These are phyloP conservation scores for Dactylellina parvicollis DNA, from an alignment of 2,329 filamentous ascomycete species.

Conservation along the genomic window DNA sequence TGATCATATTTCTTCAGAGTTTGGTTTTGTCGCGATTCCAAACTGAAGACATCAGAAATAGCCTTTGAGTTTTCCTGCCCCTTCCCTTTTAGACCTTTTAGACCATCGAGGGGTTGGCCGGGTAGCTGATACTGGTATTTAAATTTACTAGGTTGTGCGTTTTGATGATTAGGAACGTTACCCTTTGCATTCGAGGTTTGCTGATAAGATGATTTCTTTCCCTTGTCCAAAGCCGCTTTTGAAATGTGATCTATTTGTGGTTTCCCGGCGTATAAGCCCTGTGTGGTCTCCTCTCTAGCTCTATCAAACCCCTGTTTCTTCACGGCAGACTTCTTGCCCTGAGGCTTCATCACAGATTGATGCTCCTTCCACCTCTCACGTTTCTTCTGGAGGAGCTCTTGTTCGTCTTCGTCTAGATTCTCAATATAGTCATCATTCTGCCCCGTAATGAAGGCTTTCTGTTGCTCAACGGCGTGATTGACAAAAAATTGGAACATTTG, in stretches of 20 bases:
- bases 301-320: background rate
- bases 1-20: background rate
- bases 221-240: background rate
- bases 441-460: conserved; percentile 11
- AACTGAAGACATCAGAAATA: background rate
- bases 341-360: background rate
- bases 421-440: conserved; percentile 2
- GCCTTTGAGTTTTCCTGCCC: too few relatives aligned
- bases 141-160: too few relatives aligned
- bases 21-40: background rate
- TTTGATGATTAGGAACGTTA: too few relatives aligned
- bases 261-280: background rate
- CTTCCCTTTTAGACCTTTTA: too few relatives aligned
- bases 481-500: conserved; percentile 16
- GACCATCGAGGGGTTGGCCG: too few relatives aligned
- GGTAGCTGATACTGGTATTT: too few relatives aligned
- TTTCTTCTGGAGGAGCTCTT: background rate
- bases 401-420: background rate
- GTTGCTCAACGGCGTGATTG: background rate
- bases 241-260: background rate
- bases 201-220: too few relatives aligned
- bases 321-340: background rate
- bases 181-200: too few relatives aligned
- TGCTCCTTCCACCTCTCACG: background rate
- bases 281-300: background rate